These are phyloP conservation scores for Echeveria elegans DNA, from an alignment of 164 flowering plant species.

Conservation along the genomic window DNA sequence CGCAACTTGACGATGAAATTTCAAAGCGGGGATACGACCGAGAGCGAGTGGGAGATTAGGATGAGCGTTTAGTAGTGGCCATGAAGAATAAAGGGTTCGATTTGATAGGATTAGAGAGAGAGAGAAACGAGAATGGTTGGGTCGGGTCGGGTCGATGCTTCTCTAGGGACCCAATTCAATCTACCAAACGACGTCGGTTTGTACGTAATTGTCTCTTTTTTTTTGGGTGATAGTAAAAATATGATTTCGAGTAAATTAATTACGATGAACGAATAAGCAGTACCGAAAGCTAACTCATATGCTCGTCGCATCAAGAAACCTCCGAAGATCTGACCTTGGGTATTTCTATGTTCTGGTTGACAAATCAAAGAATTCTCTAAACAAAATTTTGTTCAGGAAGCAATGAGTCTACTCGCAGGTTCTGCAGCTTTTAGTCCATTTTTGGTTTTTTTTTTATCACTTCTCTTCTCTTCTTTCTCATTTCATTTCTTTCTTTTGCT, in stretches of 20 bases:
- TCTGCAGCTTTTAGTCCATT: no score
- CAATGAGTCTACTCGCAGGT: conserved; percentile 27
- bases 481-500: conserved; percentile 65
- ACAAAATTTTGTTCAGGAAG: conserved; percentile 71
- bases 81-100: no score
- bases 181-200: no score
- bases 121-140: no score
- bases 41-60: not conserved
- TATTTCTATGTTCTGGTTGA: conserved; percentile 86
- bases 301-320: conserved; percentile 88
- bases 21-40: not conserved
- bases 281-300: conserved; percentile 77
- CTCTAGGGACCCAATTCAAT: no score
- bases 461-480: conserved; percentile 50
- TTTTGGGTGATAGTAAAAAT: no score
- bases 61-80: not conserved
- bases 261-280: conserved; percentile 68
- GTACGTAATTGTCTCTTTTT: no score
- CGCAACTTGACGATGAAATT: not conserved
- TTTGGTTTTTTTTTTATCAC: no score
- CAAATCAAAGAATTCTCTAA: conserved; percentile 72
- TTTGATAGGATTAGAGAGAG: no score
- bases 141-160: no score
- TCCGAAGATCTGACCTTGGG: conserved; percentile 85
- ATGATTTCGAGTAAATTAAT: no score